Conservation (phyloP, 2,329 filamentous ascomycete species). For the Ophioceras dolichostomum region DNA sequence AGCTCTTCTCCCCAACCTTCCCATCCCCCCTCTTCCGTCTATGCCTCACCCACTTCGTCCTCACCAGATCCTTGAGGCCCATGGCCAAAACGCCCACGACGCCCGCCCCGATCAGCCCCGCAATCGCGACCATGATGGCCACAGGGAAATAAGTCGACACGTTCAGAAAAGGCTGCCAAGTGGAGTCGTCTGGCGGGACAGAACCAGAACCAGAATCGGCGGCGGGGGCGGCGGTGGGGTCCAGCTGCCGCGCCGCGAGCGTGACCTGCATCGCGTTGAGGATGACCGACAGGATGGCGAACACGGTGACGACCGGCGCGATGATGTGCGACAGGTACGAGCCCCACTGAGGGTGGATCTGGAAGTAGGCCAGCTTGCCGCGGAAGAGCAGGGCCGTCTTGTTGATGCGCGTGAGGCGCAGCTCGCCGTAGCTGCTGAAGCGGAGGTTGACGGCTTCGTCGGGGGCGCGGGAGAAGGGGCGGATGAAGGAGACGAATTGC, state of each 20-base stretch:
- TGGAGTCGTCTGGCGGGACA: too few species aligned
- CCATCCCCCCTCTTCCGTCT: slow-evolving; percentile 7
- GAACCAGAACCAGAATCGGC: too few species aligned
- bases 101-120: slow-evolving; percentile 5
- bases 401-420: slow-evolving; percentile 23
- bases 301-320: slow-evolving; percentile 14
- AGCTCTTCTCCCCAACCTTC: slow-evolving; percentile 7
- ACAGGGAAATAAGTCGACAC: slow-evolving; percentile 13
- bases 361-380: slow-evolving; percentile 13
- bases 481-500: slow-evolving; percentile 17
- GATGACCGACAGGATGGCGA: slow-evolving; percentile 13
- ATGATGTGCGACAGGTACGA: slow-evolving; percentile 12
- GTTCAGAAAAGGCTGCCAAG: slow-evolving; percentile 11
- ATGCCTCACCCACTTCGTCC: slow-evolving; percentile 7
- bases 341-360: slow-evolving; percentile 15
- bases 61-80: slow-evolving; percentile 10
- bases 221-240: background rate
- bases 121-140: slow-evolving; percentile 10
- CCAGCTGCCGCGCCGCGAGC: slow-evolving; percentile 8
- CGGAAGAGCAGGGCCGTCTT: slow-evolving; percentile 10
- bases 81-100: slow-evolving; percentile 8
- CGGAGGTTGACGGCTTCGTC: slow-evolving; percentile 17
- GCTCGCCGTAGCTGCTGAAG: slow-evolving; percentile 22
- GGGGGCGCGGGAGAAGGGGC: slow-evolving; percentile 11
- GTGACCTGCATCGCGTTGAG: slow-evolving; percentile 17